Base-by-base conservation (phyloP, 495 filamentous ascomycete species). In the Lophiostoma macrostomum region DNA sequence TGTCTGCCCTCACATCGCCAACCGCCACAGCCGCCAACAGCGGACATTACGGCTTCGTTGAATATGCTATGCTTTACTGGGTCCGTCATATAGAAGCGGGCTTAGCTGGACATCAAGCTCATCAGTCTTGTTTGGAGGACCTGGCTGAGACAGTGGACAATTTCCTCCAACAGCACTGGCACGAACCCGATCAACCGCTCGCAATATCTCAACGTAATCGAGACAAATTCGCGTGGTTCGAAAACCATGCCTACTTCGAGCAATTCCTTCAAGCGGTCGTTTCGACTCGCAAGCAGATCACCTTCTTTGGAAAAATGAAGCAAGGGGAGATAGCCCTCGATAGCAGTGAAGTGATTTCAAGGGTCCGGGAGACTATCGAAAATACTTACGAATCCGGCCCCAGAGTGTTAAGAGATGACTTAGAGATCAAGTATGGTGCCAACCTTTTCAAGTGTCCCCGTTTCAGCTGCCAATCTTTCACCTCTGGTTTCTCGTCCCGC, bases 361-460 rank as follows among this genome's bases (percentile, higher is more conserved):
- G 18, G 1, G 27, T 50, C 19, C 32, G 45, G 13, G n/a, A 13
- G 18, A 11, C n/a, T 7, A 5, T 56, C 30, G 53, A 56, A 50
- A 16, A 36, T 16, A 22, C 7, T 5, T 4, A 7, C 4, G 12
- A 4, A 8, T 40, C n/a, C 3, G 10, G 11, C 22, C 20, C 23
- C 2, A 48, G n/a, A n/a, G n/a, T n/a, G n/a, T n/a, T 35, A n/a
- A 31, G n/a, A 13, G 45, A 56, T 1, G 16, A 41, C 14, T 4
- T 56, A 1, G 5, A 23, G 6, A 12, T 12, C 2, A 48, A 41
- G 20, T 56, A 56, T 20, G 53, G 53, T 29, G 18, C 20, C 3
- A 11, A 32, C 29, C 11, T 56, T 20, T 56, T 41, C 45, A 56
- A 56, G 29, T 56, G 53, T 30, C 53, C 32, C 1, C 29, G 53